Percentiles rank a stretch among this genome's conserved stretches.
These are phyloP conservation scores for Spathaspora sp. DNA, from an alignment of 805 yeast species.

Conservation along the genomic window DNA sequence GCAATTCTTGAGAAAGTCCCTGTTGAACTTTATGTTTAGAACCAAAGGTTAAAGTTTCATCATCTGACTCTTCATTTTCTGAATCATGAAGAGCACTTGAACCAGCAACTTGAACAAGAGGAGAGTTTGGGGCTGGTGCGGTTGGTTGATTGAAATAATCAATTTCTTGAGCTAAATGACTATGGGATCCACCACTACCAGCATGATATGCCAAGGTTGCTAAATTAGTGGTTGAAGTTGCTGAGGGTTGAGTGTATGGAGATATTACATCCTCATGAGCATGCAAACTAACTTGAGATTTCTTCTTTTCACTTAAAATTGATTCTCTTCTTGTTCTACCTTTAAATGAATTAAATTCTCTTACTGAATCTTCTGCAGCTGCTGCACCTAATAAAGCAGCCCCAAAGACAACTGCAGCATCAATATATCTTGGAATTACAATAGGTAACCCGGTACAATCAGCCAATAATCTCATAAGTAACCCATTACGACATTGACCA, in stretches of 20 bases:
- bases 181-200: slow-evolving; percentile 26
- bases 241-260: slow-evolving; percentile 77
- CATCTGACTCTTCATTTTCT: slow-evolving; percentile 40
- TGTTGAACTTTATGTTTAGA: slow-evolving; percentile 54
- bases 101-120: background rate
- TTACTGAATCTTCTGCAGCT: slow-evolving; percentile 68
- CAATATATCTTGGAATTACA: slow-evolving; percentile 90
- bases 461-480: slow-evolving; percentile 85
- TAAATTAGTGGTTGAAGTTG: slow-evolving; percentile 64
- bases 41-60: slow-evolving; percentile 57
- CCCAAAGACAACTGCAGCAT: slow-evolving; percentile 96
- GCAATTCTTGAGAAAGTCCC: slow-evolving; percentile 44
- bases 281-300: slow-evolving; percentile 28
- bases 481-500: slow-evolving; percentile 92
- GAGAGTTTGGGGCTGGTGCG: background rate
- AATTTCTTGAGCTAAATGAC: slow-evolving; percentile 29
- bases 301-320: slow-evolving; percentile 21
- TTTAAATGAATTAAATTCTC: slow-evolving; percentile 28
- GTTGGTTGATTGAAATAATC: slow-evolving; percentile 39
- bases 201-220: slow-evolving; percentile 45
- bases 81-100: slow-evolving; percentile 14
- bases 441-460: slow-evolving; percentile 91
- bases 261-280: slow-evolving; percentile 42
- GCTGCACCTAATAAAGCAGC: slow-evolving; percentile 93
- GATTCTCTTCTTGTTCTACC: slow-evolving; percentile 36